A percentile compares a stretch with the other conserved stretches of the same genome.
Conservation (phyloP, 2,329 filamentous ascomycete genomes). For the Colletotrichum noveboracense region DNA sequence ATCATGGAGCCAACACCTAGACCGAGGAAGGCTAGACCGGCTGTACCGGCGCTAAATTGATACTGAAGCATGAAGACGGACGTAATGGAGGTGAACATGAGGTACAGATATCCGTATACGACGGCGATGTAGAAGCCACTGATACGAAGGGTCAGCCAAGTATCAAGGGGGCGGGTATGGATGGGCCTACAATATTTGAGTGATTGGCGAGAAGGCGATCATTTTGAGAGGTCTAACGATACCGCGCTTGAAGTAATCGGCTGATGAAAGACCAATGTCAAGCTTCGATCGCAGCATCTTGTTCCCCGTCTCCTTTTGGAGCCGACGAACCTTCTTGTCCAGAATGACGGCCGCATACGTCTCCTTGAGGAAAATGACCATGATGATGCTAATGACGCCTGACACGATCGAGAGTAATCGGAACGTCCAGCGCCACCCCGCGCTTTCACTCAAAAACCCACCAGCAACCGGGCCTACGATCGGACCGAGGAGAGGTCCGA, state of each 20-base stretch:
- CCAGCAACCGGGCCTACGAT: slow-evolving; percentile 52
- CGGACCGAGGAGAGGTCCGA: slow-evolving; percentile 51
- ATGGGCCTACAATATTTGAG: slow-evolving; percentile 39
- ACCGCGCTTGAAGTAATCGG: slow-evolving; percentile 46
- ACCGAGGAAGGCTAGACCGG: slow-evolving; percentile 18
- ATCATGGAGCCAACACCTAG: slow-evolving; percentile 17
- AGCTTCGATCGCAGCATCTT: slow-evolving; percentile 59
- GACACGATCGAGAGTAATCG: slow-evolving; percentile 49
- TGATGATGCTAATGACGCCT: slow-evolving; percentile 38
- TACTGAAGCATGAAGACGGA: slow-evolving; percentile 48
- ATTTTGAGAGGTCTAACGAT: slow-evolving; percentile 55
- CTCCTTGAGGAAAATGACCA: slow-evolving; percentile 48
- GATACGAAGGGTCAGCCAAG: not conserved
- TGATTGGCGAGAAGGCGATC: slow-evolving; percentile 49
- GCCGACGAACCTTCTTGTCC: slow-evolving; percentile 41
- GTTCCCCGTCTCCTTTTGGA: slow-evolving; percentile 60
- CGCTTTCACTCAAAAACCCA: slow-evolving; percentile 43
- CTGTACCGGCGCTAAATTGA: slow-evolving; percentile 34
- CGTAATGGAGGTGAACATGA: slow-evolving; percentile 57
- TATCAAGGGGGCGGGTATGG: slow-evolving; percentile 26
- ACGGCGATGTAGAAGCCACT: slow-evolving; percentile 42
- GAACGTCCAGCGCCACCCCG: slow-evolving; percentile 57
- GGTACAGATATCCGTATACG: slow-evolving; percentile 54
- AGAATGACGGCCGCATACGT: slow-evolving; percentile 55
- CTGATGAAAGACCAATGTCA: slow-evolving; percentile 42